These are phyloP conservation scores for Lipomyces yarrowii DNA, from an alignment of 1,139 yeast genomes.

Conservation along the genomic window DNA sequence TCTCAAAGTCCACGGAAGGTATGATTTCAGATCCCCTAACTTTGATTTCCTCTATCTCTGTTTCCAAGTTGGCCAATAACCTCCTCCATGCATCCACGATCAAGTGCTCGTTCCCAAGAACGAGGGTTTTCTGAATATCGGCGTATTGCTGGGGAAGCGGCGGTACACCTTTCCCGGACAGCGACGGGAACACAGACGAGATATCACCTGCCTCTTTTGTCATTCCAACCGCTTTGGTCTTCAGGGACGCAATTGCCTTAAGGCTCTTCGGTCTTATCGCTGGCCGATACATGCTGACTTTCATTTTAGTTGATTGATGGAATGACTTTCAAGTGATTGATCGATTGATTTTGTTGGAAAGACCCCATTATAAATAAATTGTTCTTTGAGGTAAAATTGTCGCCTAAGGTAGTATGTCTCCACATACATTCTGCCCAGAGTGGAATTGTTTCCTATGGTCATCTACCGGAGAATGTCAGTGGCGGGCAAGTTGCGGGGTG, in stretches of 20 bases:
- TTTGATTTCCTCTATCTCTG: conserved; percentile 37
- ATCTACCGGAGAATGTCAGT: neutral
- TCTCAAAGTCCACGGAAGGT: conserved; percentile 36
- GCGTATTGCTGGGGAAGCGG: conserved; percentile 33
- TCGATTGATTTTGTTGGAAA: too few relatives aligned
- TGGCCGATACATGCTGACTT: neutral
- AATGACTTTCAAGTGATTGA: neutral
- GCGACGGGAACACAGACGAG: conserved; percentile 36
- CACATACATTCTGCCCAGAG: too few relatives aligned
- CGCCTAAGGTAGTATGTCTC: too few relatives aligned
- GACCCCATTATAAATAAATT: too few relatives aligned
- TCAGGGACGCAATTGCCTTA: neutral
- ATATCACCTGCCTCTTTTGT: conserved; percentile 31
- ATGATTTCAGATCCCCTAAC: conserved; percentile 35
- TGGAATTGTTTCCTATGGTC: too few relatives aligned
- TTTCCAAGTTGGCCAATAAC: conserved; percentile 37
- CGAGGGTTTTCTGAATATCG: conserved; percentile 38
- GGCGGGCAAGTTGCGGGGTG: neutral
- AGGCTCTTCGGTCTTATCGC: neutral
- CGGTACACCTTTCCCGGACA: conserved; percentile 27
- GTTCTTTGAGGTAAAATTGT: too few relatives aligned
- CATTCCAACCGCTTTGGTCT: neutral
- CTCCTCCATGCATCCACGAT: conserved; percentile 40
- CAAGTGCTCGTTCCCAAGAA: conserved; percentile 38
- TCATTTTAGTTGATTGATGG: neutral